Percentiles rank a stretch among this genome's conserved stretches.
phyloP scores from a whole-genome alignment of 129 eudicot species.

The Flaveria linearis region DNA sequence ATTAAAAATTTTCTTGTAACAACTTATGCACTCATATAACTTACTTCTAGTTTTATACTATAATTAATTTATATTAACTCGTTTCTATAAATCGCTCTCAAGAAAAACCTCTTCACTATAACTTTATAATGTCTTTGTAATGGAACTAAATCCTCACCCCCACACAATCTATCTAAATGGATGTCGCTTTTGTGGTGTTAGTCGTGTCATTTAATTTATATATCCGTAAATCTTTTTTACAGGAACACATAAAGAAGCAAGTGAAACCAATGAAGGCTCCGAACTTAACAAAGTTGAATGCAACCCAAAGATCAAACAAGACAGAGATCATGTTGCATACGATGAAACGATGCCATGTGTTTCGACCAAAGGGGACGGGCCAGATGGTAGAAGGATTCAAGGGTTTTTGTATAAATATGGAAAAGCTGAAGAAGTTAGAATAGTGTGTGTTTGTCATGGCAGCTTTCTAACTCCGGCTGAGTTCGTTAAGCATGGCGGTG shows the following conservation, averaged over 20 bases:
- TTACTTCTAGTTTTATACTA: too few species aligned
- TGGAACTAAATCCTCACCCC: too few species aligned
- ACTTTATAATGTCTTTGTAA: too few species aligned
- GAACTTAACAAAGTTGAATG: slow-evolving; percentile 20
- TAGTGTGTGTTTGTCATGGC: slow-evolving; percentile 85
- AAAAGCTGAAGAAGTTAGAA: slow-evolving; percentile 57
- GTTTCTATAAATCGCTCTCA: too few species aligned
- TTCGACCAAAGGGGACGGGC: slow-evolving; percentile 50
- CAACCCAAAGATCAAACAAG: slow-evolving; percentile 4
- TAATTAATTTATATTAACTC: too few species aligned
- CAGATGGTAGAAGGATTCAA: slow-evolving; percentile 49
- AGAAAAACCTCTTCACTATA: too few species aligned
- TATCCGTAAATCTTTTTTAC: neutral
- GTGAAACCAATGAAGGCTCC: neutral
- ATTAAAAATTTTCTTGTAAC: too few species aligned
- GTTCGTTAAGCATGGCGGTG: slow-evolving; percentile 81
- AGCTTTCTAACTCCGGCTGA: slow-evolving; percentile 63
- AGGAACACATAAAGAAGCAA: slow-evolving; percentile 24
- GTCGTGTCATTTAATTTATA: neutral
- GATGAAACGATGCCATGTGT: slow-evolving; percentile 57
- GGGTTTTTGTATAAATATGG: slow-evolving; percentile 63
- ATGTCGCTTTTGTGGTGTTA: too few species aligned
- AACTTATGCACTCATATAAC: too few species aligned
- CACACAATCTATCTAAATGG: too few species aligned
- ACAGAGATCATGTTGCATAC: neutral